phyloP scores from a whole-genome alignment of 352 stramenopile genomes.

The Pythium aristosporum region DNA sequence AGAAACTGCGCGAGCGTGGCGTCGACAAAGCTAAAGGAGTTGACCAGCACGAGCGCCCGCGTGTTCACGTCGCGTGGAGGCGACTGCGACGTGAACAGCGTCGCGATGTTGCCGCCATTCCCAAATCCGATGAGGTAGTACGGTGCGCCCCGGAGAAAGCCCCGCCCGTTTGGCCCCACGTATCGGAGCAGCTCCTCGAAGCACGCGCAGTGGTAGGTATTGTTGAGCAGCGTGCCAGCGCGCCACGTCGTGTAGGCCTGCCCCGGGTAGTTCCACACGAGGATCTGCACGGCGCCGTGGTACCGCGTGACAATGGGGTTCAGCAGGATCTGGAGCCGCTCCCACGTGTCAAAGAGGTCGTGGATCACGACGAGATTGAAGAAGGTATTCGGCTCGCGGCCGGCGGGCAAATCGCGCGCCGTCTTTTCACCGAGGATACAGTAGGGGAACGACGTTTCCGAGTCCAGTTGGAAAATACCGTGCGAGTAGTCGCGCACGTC shows the following conservation, averaged over 20 bases:
- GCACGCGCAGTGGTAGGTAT: constrained; percentile 88
- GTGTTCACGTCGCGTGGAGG: constrained; percentile 54
- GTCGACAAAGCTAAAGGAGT: constrained; percentile 90
- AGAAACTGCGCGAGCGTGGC: constrained; percentile 90
- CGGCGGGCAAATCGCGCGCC: neutral
- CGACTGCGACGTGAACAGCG: constrained; percentile 65
- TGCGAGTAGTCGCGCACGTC: constrained; percentile 50
- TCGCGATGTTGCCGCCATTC: constrained; percentile 90
- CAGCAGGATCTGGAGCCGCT: constrained; percentile 93
- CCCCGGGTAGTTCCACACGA: constrained; percentile 96
- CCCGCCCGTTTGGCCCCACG: constrained; percentile 19
- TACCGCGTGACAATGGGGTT: constrained; percentile 88
- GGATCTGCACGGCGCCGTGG: constrained; percentile 75
- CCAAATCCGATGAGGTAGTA: constrained; percentile 93
- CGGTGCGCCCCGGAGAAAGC: constrained; percentile 67
- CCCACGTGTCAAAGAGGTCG: constrained; percentile 95
- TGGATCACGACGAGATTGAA: constrained; percentile 96
- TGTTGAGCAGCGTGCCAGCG: constrained; percentile 89
- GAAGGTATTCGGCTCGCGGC: constrained; percentile 52
- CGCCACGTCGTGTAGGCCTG: constrained; percentile 95
- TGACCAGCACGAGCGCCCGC: constrained; percentile 85
- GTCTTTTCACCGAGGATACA: constrained; percentile 71
- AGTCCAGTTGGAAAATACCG: constrained; percentile 89
- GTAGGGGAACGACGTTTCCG: constrained; percentile 92
- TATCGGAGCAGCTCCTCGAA: constrained; percentile 84